Evolutionary conservation across 805 yeast species (phyloP).

Genomic region (Kodamaea lidongshanica): DNA sequence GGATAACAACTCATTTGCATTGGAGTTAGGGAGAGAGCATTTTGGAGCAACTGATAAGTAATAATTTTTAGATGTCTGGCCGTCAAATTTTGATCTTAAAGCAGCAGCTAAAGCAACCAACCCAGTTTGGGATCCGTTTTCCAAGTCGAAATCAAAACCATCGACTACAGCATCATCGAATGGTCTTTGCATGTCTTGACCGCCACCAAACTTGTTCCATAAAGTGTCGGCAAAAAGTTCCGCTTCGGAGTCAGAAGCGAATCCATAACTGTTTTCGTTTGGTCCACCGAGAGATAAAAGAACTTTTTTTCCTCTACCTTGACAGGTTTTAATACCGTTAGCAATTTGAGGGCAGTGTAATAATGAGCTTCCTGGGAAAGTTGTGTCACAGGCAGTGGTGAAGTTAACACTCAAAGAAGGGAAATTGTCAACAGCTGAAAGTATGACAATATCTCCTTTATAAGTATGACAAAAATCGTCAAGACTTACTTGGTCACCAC

Average conservation of each 20-base stretch:
- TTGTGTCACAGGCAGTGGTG: slow-evolving; percentile 41
- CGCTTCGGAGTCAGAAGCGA: slow-evolving; percentile 47
- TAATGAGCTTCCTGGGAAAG: slow-evolving; percentile 17
- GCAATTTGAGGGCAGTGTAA: slow-evolving; percentile 30
- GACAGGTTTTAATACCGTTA: slow-evolving; percentile 66
- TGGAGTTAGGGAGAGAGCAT: slow-evolving; percentile 74
- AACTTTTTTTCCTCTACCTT: slow-evolving; percentile 64
- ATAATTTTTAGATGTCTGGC: slow-evolving; percentile 43
- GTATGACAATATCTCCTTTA: slow-evolving; percentile 6
- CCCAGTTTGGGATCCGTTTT: slow-evolving; percentile 27
- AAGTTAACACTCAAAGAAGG: slow-evolving; percentile 35
- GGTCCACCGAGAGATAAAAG: slow-evolving; percentile 76
- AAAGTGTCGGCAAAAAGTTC: slow-evolving; percentile 45
- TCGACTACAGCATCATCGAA: slow-evolving; percentile 13
- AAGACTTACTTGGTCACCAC: slow-evolving; percentile 27
- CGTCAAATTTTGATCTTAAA: neutral
- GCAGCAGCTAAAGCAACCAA: slow-evolving; percentile 10
- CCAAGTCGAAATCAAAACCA: slow-evolving; percentile 27
- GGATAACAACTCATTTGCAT: slow-evolving; percentile 20
- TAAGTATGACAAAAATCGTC: slow-evolving; percentile 9
- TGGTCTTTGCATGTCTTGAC: slow-evolving; percentile 10
- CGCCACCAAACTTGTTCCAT: slow-evolving; percentile 36
- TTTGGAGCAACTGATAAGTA: slow-evolving; percentile 87
- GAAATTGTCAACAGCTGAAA: slow-evolving; percentile 7
- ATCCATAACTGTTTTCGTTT: slow-evolving; percentile 45